Evolutionary conservation across 2,329 filamentous ascomycete species (phyloP).

Genomic region (Arthrobotrys pseudoclavata): DNA sequence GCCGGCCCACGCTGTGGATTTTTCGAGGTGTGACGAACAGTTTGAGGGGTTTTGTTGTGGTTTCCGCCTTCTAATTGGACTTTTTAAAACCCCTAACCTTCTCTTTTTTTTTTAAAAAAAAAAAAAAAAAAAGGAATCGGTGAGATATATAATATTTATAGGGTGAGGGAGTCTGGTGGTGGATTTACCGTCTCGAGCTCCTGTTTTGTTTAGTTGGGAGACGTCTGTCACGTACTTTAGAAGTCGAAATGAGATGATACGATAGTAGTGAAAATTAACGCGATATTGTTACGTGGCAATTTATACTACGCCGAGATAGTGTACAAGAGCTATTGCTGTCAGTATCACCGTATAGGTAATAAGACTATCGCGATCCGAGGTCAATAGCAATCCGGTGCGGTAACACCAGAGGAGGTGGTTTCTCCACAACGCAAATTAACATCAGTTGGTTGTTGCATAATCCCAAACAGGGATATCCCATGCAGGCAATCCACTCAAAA

Average conservation of each 20-base stretch:
- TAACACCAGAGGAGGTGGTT: neutral
- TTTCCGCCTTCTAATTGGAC: neutral
- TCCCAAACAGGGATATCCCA: conserved; percentile 15
- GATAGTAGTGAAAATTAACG: neutral
- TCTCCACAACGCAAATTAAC: conserved; percentile 1
- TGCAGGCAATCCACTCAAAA: neutral
- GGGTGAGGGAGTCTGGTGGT: no score
- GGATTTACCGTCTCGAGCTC: neutral
- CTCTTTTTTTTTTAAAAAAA: no score
- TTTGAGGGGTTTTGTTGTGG: conserved; percentile 6
- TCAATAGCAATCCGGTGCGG: neutral
- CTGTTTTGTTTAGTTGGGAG: neutral
- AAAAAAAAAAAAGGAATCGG: no score
- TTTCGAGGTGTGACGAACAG: neutral
- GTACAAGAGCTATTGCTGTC: no score
- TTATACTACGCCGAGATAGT: neutral
- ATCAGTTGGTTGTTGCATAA: neutral
- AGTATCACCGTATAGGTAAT: no score
- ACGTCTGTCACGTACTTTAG: no score
- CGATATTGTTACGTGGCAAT: neutral
- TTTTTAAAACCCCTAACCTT: no score
- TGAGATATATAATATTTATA: no score
- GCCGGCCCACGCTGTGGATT: conserved; percentile 3
- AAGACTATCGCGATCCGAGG: neutral
- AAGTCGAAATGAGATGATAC: neutral